Conservation (phyloP, 768 basidiomycete genomes). For the Lanmaoa pseudosensibilis region DNA sequence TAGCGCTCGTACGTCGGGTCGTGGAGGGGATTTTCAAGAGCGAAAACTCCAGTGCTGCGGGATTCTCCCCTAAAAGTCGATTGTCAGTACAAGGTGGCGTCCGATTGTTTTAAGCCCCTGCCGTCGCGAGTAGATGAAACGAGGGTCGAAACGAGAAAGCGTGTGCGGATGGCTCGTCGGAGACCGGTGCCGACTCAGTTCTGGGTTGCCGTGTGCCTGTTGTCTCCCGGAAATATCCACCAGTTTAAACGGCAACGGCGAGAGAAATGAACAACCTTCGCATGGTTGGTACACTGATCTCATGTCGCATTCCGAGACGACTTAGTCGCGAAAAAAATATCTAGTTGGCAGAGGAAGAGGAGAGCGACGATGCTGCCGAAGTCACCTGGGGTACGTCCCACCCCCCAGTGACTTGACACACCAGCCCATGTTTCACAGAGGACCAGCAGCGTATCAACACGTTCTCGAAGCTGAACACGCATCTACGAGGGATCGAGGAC, state of each 20-base stretch:
- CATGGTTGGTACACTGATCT: conserved; percentile 44
- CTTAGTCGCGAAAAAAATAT: not conserved
- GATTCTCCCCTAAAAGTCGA: not conserved
- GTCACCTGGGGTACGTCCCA: conserved; percentile 75
- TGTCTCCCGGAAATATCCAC: not conserved
- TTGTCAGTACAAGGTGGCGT: not conserved
- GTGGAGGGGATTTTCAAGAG: not conserved
- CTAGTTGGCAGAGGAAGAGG: conserved; percentile 76
- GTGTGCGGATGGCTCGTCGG: not conserved
- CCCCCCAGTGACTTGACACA: not conserved
- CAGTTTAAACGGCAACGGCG: not conserved
- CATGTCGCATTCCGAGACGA: not conserved
- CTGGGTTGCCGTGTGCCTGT: too few relatives aligned
- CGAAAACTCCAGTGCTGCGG: too few relatives aligned
- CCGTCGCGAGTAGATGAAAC: not conserved
- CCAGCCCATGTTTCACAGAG: conserved; percentile 39
- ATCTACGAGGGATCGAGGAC: conserved; percentile 69
- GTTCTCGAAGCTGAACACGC: conserved; percentile 88
- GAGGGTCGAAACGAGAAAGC: not conserved
- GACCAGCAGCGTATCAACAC: conserved; percentile 90
- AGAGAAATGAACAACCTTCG: conserved; percentile 47
- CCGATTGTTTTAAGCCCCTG: not conserved
- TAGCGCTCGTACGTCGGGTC: not conserved
- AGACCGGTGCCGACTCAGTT: too few relatives aligned
- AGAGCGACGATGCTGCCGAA: conserved; percentile 69